Evolutionary conservation across 1,139 yeast genomes (phyloP), one percentile per base, ranked within the genome.

Genomic region (Diutina rugosa): DNA sequence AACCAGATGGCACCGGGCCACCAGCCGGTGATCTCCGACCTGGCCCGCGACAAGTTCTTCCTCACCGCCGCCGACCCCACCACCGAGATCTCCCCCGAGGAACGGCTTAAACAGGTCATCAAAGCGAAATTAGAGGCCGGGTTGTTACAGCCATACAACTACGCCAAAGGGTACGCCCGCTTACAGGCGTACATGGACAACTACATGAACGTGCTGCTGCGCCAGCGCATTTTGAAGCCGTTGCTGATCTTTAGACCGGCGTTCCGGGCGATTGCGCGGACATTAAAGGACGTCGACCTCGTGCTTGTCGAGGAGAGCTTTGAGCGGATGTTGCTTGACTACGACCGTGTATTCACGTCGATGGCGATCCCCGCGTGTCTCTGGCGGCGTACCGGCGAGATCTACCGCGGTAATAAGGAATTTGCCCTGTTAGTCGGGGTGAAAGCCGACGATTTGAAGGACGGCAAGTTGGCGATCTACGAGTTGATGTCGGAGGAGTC

Each of bases 341-440:
- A 93, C 65, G 99, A 93, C 68, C 79, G 99, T 54, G 97, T 93
- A 2, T 93, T 93, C 69, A 90, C 98, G 0, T 87, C 96, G 6
- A 90, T 91, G 97, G 97, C 97, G 8, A 90, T 93, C 57, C 99
- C 99, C 0, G 97, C 98, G 0, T 91, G 98, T 71, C 76, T 93
- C 47, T 93, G 99, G 98, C 77, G 98, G 64, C 84, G 99, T 63
- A 91, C 99, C 0, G 99, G 99, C 1, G 98, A 93, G 64, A 91
- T 93, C 4, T 93, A 90, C 65, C 74, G 98, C 60, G 98, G 97
- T 1, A 93, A 93, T 69, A 90, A 91, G 68, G 98, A 93, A 68
- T 93, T 93, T 78, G 99, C 98, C 0, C 88, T 95, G 3, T 71
- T 93, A 60, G 97, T 91, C 1, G 97, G 91, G n/a, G 96, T 90